Evolutionary conservation across 108 stramenopile genomes (phyloP).

Genomic region (Cyclotella kingstonii): DNA sequence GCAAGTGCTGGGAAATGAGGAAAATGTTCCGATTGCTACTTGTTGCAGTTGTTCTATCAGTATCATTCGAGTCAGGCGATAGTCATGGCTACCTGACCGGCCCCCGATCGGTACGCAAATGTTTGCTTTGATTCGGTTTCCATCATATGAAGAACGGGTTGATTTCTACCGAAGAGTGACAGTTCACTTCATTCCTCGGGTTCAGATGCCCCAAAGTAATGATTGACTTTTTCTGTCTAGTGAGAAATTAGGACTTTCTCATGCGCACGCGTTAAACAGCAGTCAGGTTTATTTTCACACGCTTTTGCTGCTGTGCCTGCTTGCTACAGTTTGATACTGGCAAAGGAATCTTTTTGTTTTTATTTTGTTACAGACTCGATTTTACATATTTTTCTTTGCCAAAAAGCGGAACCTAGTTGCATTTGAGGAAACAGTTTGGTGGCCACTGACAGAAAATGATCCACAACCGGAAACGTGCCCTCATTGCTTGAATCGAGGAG

Average conservation of each 20-base stretch:
- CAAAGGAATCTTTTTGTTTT: neutral
- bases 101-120: conserved; percentile 3
- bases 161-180: neutral
- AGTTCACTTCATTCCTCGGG: neutral
- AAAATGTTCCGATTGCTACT: too few species aligned
- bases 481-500: conserved; percentile 42
- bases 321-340: conserved; percentile 10
- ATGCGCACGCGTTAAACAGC: conserved; percentile 14
- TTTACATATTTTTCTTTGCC: neutral
- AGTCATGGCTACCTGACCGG: conserved; percentile 10
- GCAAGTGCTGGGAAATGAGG: too few species aligned
- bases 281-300: neutral
- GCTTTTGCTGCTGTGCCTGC: conserved; percentile 13
- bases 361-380: neutral
- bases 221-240: conserved; percentile 4
- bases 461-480: conserved; percentile 43
- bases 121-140: too few species aligned
- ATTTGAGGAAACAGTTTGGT: conserved; percentile 42
- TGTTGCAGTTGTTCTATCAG: too few species aligned
- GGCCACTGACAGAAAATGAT: conserved; percentile 27
- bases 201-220: neutral
- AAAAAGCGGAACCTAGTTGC: conserved; percentile 26
- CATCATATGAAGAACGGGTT: too few species aligned
- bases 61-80: too few species aligned
- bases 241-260: conserved; percentile 11